Base-by-base conservation (phyloP, 1,139 yeast genomes). In the Blastobotrys buckinghamii region DNA sequence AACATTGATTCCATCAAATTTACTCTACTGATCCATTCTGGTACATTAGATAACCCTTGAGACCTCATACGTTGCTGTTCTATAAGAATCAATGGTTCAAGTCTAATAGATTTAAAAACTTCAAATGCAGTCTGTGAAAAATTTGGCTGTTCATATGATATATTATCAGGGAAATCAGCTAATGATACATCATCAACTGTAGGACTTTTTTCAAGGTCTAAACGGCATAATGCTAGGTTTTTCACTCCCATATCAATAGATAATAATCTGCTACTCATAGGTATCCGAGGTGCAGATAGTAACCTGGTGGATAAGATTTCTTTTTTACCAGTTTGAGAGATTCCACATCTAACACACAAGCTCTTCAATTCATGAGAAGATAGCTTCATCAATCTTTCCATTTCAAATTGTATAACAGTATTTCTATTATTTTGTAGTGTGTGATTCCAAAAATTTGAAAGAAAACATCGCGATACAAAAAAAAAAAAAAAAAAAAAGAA, bases 61-160 rank as follows among this genome's bases (percentile, higher is more conserved):
- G 78, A 70, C 39, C 85, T 67, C 43, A 74, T 68, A 36, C 85
- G 59, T 57, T 81, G 87, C 48, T 78, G 62, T 57, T 81, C 86
- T 5, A 81, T 64, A 3, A 79, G 57, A 6, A 77, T 68, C 5
- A 73, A 59, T 50, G 72, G 73, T 0, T 79, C 74, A 13, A 44
- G 29, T 40, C 15, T 29, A 44, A 35, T 32, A 15, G 57, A 37
- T 33, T 42, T 24, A 26, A 55, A 53, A 33, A 65, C 47, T 1
- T 51, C 48, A 10, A 55, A 38, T 2, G 65, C 65, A 24, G 49
- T 43, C 9, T 42, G 24, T 6, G 68, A 59, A 45, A 63, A 61
- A 15, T 50, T 47, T 0, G 68, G 67, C 47, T 60, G 62, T 4
- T 50, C 52, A n/a, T 55, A 51, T 7, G 56, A 13, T 2, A 76